Evolutionary conservation across 208 protist species (phyloP).

Genomic region (Acanthamoeba royreba): DNA sequence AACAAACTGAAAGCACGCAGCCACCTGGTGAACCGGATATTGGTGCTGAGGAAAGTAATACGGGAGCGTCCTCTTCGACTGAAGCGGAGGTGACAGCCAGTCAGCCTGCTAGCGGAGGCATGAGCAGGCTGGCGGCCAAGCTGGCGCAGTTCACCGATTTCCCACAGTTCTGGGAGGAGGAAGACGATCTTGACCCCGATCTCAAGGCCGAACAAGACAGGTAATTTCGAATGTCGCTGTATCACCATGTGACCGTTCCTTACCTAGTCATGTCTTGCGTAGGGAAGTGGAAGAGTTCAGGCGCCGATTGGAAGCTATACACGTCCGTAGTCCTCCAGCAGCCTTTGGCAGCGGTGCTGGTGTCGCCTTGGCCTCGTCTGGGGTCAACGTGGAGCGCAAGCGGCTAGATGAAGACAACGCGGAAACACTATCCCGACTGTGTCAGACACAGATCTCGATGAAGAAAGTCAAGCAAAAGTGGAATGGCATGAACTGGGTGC

Average conservation of each 20-base stretch:
- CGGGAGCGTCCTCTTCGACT: not conserved
- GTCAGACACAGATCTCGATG: not conserved
- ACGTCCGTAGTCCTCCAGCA: too few species aligned
- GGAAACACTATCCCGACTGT: not conserved
- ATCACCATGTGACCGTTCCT: not conserved
- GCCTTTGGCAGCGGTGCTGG: too few species aligned
- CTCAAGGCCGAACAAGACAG: not conserved
- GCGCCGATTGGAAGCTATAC: not conserved
- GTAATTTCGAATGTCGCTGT: not conserved
- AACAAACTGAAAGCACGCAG: too few species aligned
- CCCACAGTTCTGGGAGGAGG: conserved; percentile 19
- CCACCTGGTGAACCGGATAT: not conserved
- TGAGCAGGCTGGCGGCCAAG: not conserved
- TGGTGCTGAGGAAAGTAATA: not conserved
- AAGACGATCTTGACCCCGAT: not conserved
- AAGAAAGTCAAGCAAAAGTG: not conserved
- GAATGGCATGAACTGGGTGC: not conserved
- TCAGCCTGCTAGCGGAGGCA: not conserved
- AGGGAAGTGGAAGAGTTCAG: not conserved
- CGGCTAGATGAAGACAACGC: not conserved
- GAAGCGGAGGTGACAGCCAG: not conserved
- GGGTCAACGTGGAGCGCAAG: not conserved
- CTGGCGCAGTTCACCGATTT: conserved; percentile 1
- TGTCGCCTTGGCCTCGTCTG: too few species aligned
- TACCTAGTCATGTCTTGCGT: not conserved